Conservation (phyloP, 371 early-diverging fungal species). For the Mucor sp. region DNA sequence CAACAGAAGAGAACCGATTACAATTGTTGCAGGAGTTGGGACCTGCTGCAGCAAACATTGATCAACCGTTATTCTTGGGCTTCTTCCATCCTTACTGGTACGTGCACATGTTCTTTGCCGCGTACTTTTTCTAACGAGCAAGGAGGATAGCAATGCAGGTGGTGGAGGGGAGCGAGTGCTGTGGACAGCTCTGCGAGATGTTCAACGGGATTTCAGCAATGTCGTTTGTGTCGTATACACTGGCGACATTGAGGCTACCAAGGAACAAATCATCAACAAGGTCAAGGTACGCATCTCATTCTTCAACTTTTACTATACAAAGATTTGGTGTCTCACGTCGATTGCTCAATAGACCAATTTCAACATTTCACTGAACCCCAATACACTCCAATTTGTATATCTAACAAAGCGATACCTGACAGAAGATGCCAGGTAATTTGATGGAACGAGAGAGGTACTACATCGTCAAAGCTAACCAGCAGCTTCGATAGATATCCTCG, state of each 20-base stretch:
- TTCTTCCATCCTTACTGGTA: slow-evolving; percentile 93
- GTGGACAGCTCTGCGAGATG: slow-evolving; percentile 83
- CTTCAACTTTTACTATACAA: too few species aligned
- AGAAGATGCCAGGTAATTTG: slow-evolving; percentile 62
- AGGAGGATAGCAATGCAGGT: slow-evolving; percentile 84
- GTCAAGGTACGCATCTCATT: slow-evolving; percentile 51
- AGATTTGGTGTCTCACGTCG: not conserved
- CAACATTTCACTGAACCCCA: slow-evolving; percentile 63
- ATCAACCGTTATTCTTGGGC: slow-evolving; percentile 52
- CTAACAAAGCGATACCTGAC: slow-evolving; percentile 67
- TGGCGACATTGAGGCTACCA: slow-evolving; percentile 60
- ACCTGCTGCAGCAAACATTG: slow-evolving; percentile 5
- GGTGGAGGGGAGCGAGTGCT: slow-evolving; percentile 97
- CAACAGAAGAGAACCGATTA: slow-evolving; percentile 18
- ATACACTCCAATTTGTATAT: slow-evolving; percentile 62
- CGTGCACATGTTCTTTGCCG: not conserved
- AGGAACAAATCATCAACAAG: slow-evolving; percentile 59
- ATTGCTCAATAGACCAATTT: slow-evolving; percentile 63
- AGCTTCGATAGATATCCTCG: slow-evolving; percentile 65
- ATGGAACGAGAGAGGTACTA: not conserved
- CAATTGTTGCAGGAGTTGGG: slow-evolving; percentile 30
- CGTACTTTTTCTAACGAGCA: too few species aligned
- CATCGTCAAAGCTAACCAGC: too few species aligned
- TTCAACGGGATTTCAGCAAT: slow-evolving; percentile 67
- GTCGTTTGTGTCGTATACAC: slow-evolving; percentile 80